Evolutionary conservation across 768 basidiomycete genomes (phyloP).

Genomic region (Agaricus subrufescens): DNA sequence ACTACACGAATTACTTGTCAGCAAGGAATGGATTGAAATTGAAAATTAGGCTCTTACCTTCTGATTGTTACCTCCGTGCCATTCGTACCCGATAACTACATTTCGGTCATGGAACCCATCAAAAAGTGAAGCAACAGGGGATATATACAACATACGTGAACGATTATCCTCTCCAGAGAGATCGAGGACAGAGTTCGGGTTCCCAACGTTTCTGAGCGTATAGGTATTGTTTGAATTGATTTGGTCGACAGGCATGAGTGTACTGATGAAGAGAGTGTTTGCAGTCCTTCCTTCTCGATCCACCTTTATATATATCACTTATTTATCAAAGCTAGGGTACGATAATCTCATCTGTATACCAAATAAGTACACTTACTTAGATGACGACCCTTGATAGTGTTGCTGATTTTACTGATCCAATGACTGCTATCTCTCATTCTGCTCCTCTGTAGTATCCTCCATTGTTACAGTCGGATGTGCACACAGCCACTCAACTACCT

Average conservation of each 20-base stretch:
- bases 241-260: not conserved
- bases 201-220: not conserved
- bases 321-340: not conserved
- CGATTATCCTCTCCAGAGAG: slow-evolving; percentile 9
- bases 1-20: slow-evolving; percentile 18
- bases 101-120: not conserved
- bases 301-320: not conserved
- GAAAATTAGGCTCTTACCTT: slow-evolving; percentile 19
- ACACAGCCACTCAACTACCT: too few species aligned
- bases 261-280: not conserved
- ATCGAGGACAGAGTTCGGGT: not conserved
- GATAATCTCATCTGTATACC: not conserved
- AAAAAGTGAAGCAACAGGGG: not conserved
- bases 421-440: not conserved
- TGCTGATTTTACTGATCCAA: not conserved
- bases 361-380: not conserved
- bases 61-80: slow-evolving; percentile 34
- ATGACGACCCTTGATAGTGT: not conserved
- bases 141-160: not conserved
- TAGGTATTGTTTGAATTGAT: not conserved
- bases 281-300: not conserved
- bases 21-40: not conserved
- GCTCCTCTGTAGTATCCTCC: not conserved
- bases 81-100: not conserved
- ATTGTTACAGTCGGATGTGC: not conserved